Evolutionary conservation across 2,329 filamentous ascomycete species (phyloP).

Genomic region (Leptographium lundbergii): DNA sequence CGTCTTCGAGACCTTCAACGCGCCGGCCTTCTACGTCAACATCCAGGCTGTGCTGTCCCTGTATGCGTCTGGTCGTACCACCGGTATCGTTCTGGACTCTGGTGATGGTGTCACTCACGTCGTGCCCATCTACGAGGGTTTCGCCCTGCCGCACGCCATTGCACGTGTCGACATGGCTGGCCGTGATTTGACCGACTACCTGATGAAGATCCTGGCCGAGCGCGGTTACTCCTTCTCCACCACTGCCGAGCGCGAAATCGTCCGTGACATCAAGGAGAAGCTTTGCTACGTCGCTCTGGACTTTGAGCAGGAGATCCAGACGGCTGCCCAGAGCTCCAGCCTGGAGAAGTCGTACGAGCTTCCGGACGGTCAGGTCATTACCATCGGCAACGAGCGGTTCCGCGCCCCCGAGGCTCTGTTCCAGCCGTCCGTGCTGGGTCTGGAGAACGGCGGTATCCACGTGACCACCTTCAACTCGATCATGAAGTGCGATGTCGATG

Average conservation of each 20-base stretch:
- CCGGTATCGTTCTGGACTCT: conserved; percentile 99
- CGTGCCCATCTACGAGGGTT: conserved; percentile 99
- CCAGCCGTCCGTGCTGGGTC: conserved; percentile 96
- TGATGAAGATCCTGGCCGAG: conserved; percentile 99
- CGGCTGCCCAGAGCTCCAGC: conserved; percentile 94
- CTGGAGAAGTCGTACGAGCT: conserved; percentile 99
- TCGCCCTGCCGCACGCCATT: conserved; percentile 99
- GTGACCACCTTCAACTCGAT: conserved; percentile 99
- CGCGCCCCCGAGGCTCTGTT: conserved; percentile 98
- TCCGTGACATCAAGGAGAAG: conserved; percentile 99
- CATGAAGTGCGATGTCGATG: conserved; percentile 99
- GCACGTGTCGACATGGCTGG: conserved; percentile 99
- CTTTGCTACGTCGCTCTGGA: conserved; percentile 99
- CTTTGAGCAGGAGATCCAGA: conserved; percentile 99
- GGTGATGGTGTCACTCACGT: conserved; percentile 99
- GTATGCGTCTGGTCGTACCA: conserved; percentile 99
- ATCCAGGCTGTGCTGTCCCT: conserved; percentile 99
- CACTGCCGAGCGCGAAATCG: conserved; percentile 99
- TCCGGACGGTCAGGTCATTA: conserved; percentile 98
- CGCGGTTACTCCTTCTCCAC: conserved; percentile 99
- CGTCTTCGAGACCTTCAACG: conserved; percentile 99
- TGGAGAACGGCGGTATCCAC: conserved; percentile 97
- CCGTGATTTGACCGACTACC: conserved; percentile 99
- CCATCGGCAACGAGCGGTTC: conserved; percentile 99
- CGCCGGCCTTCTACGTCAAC: conserved; percentile 99